These are phyloP conservation scores for Escallonia rubra DNA, from an alignment of 129 eudicot genomes.

Conservation along the genomic window DNA sequence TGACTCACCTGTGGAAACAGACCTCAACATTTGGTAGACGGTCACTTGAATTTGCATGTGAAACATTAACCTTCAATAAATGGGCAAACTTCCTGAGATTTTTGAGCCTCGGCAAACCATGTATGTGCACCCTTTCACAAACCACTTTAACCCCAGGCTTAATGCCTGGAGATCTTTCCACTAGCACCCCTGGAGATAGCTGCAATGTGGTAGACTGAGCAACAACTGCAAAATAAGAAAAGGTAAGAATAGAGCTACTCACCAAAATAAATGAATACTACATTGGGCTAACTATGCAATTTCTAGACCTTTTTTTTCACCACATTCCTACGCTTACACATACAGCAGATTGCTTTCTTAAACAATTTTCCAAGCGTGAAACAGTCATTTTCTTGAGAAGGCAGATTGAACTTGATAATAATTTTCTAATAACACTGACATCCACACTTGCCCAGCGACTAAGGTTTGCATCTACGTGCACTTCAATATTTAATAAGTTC, in stretches of 20 bases:
- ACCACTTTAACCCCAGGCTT: conserved; percentile 56
- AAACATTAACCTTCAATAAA: conserved; percentile 61
- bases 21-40: conserved; percentile 55
- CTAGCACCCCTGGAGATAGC: conserved; percentile 52
- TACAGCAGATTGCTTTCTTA: too few species aligned
- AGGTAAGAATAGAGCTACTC: background rate
- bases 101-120: conserved; percentile 67
- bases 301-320: too few species aligned
- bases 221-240: conserved; percentile 54
- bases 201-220: conserved; percentile 39
- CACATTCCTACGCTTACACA: too few species aligned
- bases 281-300: conserved; percentile 2
- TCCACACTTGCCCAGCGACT: too few species aligned
- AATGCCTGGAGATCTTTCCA: conserved; percentile 68
- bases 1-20: conserved; percentile 88
- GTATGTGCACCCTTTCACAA: conserved; percentile 66
- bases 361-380: too few species aligned
- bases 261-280: conserved; percentile 19
- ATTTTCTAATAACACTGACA: too few species aligned
- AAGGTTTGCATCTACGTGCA: too few species aligned
- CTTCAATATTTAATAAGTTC: too few species aligned
- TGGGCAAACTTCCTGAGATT: conserved; percentile 63
- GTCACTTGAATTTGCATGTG: conserved; percentile 27
- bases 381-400: too few species aligned
- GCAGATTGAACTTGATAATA: too few species aligned